Conservation (phyloP, 2,329 filamentous ascomycete genomes). For the Ophiosphaerella herpotricha region DNA sequence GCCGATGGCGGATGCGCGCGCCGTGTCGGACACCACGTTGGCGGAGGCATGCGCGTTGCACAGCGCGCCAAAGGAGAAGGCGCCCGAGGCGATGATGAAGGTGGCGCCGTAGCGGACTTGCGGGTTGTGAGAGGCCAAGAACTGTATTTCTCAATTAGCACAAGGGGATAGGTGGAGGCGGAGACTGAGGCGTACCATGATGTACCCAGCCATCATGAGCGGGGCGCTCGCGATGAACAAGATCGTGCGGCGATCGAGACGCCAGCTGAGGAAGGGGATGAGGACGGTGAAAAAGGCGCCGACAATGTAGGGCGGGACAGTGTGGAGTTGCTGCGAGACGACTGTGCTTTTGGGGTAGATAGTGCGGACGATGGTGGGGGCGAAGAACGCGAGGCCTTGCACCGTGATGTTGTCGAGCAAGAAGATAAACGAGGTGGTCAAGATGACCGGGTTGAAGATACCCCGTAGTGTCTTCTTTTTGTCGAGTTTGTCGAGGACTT, state of each 20-base stretch:
- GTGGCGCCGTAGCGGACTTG: conserved; percentile 70
- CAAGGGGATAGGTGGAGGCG: background rate
- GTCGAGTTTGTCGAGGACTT: conserved; percentile 68
- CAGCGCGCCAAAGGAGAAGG: conserved; percentile 67
- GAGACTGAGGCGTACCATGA: conserved; percentile 28
- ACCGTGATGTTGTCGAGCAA: conserved; percentile 72
- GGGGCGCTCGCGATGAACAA: conserved; percentile 66
- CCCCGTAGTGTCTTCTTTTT: conserved; percentile 63
- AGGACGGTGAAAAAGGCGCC: conserved; percentile 69
- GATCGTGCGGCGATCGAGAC: conserved; percentile 62
- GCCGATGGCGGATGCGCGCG: conserved; percentile 68
- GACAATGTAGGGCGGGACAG: conserved; percentile 71
- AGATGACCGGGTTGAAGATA: conserved; percentile 66
- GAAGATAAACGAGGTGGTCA: conserved; percentile 63
- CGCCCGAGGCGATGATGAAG: conserved; percentile 69
- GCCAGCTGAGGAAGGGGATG: conserved; percentile 66
- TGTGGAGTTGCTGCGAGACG: conserved; percentile 69
- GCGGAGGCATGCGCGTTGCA: conserved; percentile 70
- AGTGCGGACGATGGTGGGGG: conserved; percentile 70
- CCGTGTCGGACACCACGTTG: conserved; percentile 73
- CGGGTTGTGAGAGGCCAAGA: conserved; percentile 58
- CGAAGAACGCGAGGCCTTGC: conserved; percentile 71
- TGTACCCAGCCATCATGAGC: conserved; percentile 70
- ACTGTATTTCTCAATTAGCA: conserved; percentile 52
- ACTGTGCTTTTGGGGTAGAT: conserved; percentile 66